Evolutionary conservation across 2,329 filamentous ascomycete species (phyloP), one percentile per base, ranked within the genome.

Genomic region (Exophiala xenobiotica): DNA sequence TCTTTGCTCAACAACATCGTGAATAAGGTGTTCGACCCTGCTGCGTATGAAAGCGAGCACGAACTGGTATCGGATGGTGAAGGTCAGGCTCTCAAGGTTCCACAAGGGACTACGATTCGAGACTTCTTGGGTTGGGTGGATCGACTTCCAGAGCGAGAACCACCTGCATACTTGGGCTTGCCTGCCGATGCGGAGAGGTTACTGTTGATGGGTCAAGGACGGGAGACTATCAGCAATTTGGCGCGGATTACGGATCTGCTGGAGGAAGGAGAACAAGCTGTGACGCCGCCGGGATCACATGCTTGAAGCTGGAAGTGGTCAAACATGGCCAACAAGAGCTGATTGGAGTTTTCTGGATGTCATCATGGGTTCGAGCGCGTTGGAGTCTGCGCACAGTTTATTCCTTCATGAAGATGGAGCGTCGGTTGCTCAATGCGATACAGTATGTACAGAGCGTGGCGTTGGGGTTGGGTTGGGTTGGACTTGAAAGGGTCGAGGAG

Each of bases 101-200:
- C 93, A 0, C 81, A 81, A 38, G 86, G 88, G 35, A 96, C 91
- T 1, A 84, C 82, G 42, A 82, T 96, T 67, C 82, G 85, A 57
- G 90, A 95, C 64, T 97, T 97, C 68, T 85, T 87, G 70, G 78
- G 80, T 29, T 99, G 95, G 95, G 89, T 99, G 56, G 88, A 95
- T 63, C 83, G 82, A 54, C 76, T 99, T 56, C 93, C 93, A 0
- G 93, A 99, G 78, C 84, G 93, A 63, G 93, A 99, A 70, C 95
- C 95, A 22, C 93, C 93, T 3, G 96, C 90, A 1, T 99, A 96
- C 67, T 78, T 99, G 12, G 95, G 93, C 18, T 72, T 99, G 61
- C 93, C 93, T 27, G 89, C 90, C 22, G 96, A 99, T 68, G 93
- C 93, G 16, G 93, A 99, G 82, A 99, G 97, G 73, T 68, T 99